phyloP scores from a whole-genome alignment of 176 grass and related monocot species.

The Hsuehochloa calcarea region DNA sequence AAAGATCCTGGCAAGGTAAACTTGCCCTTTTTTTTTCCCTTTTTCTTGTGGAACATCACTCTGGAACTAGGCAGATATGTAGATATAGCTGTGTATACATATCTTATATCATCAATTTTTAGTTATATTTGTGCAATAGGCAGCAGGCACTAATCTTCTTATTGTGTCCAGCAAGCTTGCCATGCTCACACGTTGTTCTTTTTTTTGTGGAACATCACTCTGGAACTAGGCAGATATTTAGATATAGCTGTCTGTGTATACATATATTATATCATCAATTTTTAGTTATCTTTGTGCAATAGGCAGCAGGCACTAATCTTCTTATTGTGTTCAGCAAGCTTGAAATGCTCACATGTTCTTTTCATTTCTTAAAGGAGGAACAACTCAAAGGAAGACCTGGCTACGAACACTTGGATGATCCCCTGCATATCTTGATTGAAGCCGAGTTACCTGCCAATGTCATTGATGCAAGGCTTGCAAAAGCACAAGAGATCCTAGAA shows the following conservation, averaged over 20 bases:
- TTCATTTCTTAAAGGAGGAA: conserved; percentile 70
- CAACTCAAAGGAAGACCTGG: conserved; percentile 86
- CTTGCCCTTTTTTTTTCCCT: not conserved
- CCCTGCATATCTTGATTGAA: conserved; percentile 94
- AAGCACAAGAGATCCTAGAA: conserved; percentile 93
- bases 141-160: not conserved
- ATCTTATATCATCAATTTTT: not conserved
- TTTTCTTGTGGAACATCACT: conserved; percentile 2
- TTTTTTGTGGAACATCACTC: not conserved
- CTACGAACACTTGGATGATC: conserved; percentile 92
- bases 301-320: not conserved
- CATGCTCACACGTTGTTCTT: conserved; percentile 23
- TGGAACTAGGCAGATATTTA: conserved; percentile 18
- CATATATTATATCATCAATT: not conserved
- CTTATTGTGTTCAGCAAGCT: not conserved
- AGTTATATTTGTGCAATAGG: not conserved
- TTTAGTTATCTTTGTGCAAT: not conserved
- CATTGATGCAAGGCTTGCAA: conserved; percentile 75
- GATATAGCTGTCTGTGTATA: not conserved
- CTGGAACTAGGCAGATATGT: conserved; percentile 14
- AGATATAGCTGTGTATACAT: not conserved
- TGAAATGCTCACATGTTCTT: conserved; percentile 31
- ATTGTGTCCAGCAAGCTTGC: not conserved
- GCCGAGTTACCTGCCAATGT: conserved; percentile 89
- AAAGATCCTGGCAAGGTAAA: conserved; percentile 90